phyloP scores from a whole-genome alignment of 2,329 filamentous ascomycete genomes.

The Monosporascus sp. region DNA sequence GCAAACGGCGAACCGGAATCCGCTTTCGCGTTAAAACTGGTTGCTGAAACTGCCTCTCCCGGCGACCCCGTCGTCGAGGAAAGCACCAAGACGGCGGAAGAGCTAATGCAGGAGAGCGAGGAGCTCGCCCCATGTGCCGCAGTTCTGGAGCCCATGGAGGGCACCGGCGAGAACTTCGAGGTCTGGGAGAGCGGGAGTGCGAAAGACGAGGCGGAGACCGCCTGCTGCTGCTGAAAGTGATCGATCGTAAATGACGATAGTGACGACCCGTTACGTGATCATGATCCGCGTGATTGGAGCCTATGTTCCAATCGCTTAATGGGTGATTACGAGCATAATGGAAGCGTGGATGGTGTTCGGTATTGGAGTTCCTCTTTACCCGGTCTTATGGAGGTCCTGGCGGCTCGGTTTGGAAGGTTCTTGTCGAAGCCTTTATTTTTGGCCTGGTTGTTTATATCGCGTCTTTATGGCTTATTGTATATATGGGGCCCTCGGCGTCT shows the following conservation, averaged over 20 bases:
- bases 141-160: conserved; percentile 51
- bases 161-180: conserved; percentile 56
- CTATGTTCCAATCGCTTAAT: neutral
- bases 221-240: conserved; percentile 3
- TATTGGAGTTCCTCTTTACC: neutral
- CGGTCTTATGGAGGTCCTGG: too few species aligned
- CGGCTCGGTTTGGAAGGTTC: too few species aligned
- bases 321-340: neutral
- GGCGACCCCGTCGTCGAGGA: conserved; percentile 16
- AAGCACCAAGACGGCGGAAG: conserved; percentile 26
- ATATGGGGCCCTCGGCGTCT: too few species aligned
- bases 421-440: too few species aligned
- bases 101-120: conserved; percentile 32
- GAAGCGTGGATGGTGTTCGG: neutral
- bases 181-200: conserved; percentile 67
- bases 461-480: too few species aligned
- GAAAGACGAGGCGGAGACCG: conserved; percentile 47
- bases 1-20: conserved; percentile 19
- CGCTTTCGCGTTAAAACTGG: conserved; percentile 20
- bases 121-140: conserved; percentile 38
- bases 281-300: neutral
- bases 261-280: neutral
- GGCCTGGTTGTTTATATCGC: too few species aligned
- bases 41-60: conserved; percentile 27
- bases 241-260: conserved; percentile 2